Evolutionary conservation across 768 basidiomycete genomes (phyloP).

Genomic region (Termitomyces sp.): DNA sequence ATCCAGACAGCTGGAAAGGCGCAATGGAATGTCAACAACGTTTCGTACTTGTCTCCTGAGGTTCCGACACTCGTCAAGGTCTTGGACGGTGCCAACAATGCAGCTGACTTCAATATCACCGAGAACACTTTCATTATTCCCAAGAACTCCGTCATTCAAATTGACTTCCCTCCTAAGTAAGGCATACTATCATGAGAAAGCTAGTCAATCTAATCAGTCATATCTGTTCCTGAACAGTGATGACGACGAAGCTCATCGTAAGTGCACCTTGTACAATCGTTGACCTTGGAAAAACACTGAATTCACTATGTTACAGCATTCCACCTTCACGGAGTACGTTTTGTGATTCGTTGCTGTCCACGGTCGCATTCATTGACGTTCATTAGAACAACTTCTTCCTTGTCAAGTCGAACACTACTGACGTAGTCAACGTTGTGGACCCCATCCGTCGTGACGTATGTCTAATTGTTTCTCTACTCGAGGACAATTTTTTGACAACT

Average conservation of each 20-base stretch:
- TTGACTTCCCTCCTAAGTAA: constrained; percentile 27
- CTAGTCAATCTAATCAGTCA: background rate
- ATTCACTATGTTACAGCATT: constrained; percentile 14
- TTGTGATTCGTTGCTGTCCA: background rate
- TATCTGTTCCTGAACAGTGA: constrained; percentile 10
- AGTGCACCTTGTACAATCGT: background rate
- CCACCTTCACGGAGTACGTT: constrained; percentile 26
- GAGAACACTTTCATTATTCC: constrained; percentile 37
- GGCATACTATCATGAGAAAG: background rate
- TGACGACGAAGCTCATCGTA: constrained; percentile 25
- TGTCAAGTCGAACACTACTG: constrained; percentile 28
- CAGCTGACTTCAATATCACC: constrained; percentile 24
- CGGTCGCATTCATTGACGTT: background rate
- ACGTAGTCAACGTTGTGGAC: constrained; percentile 34
- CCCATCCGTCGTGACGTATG: constrained; percentile 34
- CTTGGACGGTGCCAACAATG: constrained; percentile 25
- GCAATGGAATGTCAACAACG: constrained; percentile 27
- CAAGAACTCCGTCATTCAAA: constrained; percentile 30
- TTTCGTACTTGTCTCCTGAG: constrained; percentile 24
- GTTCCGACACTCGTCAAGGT: constrained; percentile 26
- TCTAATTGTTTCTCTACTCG: background rate
- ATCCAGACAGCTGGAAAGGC: constrained; percentile 18
- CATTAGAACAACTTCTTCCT: constrained; percentile 33
- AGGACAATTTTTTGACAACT: background rate
- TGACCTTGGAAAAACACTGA: background rate